Evolutionary conservation across 192 early-diverging fungal genomes (phyloP), one percentile per base, ranked within the genome.

Genomic region (Rhizophagus sp.): DNA sequence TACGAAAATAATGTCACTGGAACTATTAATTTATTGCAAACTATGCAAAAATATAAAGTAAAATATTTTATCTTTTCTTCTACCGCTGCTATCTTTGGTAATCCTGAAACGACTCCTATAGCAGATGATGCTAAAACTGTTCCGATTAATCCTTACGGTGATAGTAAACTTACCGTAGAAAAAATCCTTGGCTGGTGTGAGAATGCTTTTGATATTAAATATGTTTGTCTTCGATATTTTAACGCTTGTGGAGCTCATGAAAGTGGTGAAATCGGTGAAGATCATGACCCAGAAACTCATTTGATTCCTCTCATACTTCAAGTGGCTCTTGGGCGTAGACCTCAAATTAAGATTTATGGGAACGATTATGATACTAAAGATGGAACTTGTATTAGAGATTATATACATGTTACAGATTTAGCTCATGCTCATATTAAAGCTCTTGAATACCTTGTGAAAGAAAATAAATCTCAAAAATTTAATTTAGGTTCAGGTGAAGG

Each of bases 161-260:
- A 96, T 79, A 96, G 95, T 30, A 98, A 98, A 82, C 87, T 95
- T 27, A 92, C 88, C 27, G 92, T 95, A 66, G 96, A 98, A 81
- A 87, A 84, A 80, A 91, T 96, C 41, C 88, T 97, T 61, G 81
- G 75, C 79, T 89, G 89, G 81, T 49, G 34, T 41, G 78, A 79
- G 44, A 71, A 70, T 22, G 89, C 89, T 19, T 41, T 70, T 62
- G 78, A 57, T 19, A 34, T 71, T 24, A 86, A 84, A 62, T 84
- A 84, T 67, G 87, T 90, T 79, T 85, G 94, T 70, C 88, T 94
- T 64, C 86, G 98, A n/a, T 99, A 98, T 87, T 99, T 99, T 75
- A 99, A 99, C 85, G 95, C 98, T 11, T 94, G 94, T 39, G 98
- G 98, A 69, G 98, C 98, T 5, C 95, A 99, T 85, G 90, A 87